A percentile compares a stretch with the other conserved stretches of the same genome.
Conservation (phyloP, 163 green algal genomes). For the Prototheca wickerhamii region DNA sequence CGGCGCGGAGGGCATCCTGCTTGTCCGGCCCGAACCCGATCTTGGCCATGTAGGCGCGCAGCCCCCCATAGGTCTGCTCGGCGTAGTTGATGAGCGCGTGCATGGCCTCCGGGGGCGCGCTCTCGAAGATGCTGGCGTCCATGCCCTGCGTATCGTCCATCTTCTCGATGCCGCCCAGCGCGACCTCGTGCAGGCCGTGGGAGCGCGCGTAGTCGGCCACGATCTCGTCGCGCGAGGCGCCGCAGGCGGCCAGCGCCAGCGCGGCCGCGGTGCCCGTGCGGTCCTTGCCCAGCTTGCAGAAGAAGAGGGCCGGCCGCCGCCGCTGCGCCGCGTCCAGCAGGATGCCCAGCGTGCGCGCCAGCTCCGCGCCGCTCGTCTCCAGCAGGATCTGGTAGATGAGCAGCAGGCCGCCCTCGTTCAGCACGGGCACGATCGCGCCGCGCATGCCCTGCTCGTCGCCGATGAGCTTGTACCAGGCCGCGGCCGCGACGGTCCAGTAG, state of each 20-base stretch:
- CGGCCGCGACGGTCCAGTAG: conserved; percentile 3
- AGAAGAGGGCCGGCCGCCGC: conserved; percentile 42
- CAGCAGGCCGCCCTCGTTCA: conserved; percentile 52
- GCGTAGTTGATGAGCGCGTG: conserved; percentile 20
- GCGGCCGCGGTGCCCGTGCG: conserved; percentile 51
- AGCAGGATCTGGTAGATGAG: conserved; percentile 61
- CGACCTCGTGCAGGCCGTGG: conserved; percentile 31
- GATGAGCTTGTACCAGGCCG: conserved; percentile 20
- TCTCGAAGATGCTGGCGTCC: conserved; percentile 41
- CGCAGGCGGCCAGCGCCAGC: conserved; percentile 43
- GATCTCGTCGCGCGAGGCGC: conserved; percentile 43
- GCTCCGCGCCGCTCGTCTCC: conserved; percentile 29
- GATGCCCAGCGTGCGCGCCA: conserved; percentile 29
- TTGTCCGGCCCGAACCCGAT: conserved; percentile 32
- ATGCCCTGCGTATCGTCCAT: conserved; percentile 18
- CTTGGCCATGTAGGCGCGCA: conserved; percentile 24
- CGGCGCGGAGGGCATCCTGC: conserved; percentile 16
- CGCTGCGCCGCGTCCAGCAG: conserved; percentile 31
- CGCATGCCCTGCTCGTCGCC: conserved; percentile 23
- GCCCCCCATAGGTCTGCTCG: conserved; percentile 27
- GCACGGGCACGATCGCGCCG: conserved; percentile 27
- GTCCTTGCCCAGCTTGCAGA: conserved; percentile 65
- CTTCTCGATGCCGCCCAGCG: conserved; percentile 43
- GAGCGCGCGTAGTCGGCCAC: conserved; percentile 52
- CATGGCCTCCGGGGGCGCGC: conserved; percentile 41